Base-by-base conservation (phyloP, 169 alveolate species). In the Babesia ovata region DNA sequence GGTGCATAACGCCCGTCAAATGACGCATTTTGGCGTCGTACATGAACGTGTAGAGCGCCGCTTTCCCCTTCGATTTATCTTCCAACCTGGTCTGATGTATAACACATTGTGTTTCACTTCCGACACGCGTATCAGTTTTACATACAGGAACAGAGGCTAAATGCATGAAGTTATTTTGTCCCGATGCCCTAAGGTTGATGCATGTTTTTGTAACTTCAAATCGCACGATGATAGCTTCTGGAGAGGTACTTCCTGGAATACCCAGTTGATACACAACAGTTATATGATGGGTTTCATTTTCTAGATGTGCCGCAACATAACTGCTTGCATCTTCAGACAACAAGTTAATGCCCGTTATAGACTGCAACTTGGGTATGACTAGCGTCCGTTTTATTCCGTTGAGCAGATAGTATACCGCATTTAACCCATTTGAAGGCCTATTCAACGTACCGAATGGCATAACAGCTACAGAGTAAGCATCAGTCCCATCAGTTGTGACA, bases 381-480 rank as follows among this genome's bases (percentile, higher is more conserved):
- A 67, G 52, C 22, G 76, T 6, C 9, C 33, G 54, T 2, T 24
- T 8, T 16, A 36, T 24, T 14, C 53, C 76, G 42, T 44, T 42
- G 22, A 14, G 44, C 39, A 24, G 26, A 22, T 53, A 67, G n/a
- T 67, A 58, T 21, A 67, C 76, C 16, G 26, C 56, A n/a, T 54
- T 54, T 33, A 67, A 29, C 4, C 29, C 45, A 52, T 67, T 29
- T 7, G 33, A 36, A 0, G 63, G 50, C 8, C 65, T 19, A 7
- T 36, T 7, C 53, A 54, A 7, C 13, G 67, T 67, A 16, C 76
- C 76, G 19, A 67, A 67, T 21, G 76, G 76, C 49, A 67, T 29
- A 4, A 54, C 50, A 4, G 6, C 26, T 17, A 54, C 65, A 9
- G 33, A 24, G 39, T 50, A 50, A 3, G 17, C 19, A 0, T 22